phyloP scores from a whole-genome alignment of 805 yeast genomes.

The Starmerella potacharoeniae region DNA sequence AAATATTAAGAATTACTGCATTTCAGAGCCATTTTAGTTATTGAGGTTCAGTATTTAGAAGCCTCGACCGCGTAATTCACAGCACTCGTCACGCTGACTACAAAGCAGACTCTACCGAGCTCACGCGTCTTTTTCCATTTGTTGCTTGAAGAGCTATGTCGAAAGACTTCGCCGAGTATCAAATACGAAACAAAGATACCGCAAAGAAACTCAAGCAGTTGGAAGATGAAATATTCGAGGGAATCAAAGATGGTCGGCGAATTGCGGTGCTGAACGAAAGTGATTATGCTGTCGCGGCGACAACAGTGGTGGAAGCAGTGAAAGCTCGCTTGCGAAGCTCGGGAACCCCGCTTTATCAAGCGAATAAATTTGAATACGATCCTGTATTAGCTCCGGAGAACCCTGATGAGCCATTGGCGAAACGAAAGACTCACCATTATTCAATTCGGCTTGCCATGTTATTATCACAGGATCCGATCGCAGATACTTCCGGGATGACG shows the following conservation, averaged over 20 bases:
- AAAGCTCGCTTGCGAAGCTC: not conserved
- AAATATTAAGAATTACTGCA: no score
- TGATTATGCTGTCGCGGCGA: constrained; percentile 5
- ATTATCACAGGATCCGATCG: constrained; percentile 5
- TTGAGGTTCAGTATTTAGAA: no score
- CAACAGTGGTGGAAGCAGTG: constrained; percentile 9
- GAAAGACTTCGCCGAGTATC: not conserved
- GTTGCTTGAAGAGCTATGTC: not conserved
- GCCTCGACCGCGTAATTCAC: no score
- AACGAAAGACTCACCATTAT: constrained; percentile 13
- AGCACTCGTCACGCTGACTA: no score
- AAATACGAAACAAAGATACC: not conserved
- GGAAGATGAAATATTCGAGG: not conserved
- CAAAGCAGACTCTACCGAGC: no score
- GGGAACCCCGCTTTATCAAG: constrained; percentile 4
- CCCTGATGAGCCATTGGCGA: constrained; percentile 6
- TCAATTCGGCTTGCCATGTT: not conserved
- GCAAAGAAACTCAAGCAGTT: not conserved
- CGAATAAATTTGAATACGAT: constrained; percentile 2
- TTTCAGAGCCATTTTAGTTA: no score
- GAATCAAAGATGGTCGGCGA: not conserved
- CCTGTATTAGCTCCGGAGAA: not conserved
- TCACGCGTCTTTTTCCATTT: no score
- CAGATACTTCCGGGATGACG: not conserved
- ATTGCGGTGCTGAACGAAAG: constrained; percentile 5